Conservation (phyloP, 2,329 filamentous ascomycete species). For the Hypoxylon sp. region DNA sequence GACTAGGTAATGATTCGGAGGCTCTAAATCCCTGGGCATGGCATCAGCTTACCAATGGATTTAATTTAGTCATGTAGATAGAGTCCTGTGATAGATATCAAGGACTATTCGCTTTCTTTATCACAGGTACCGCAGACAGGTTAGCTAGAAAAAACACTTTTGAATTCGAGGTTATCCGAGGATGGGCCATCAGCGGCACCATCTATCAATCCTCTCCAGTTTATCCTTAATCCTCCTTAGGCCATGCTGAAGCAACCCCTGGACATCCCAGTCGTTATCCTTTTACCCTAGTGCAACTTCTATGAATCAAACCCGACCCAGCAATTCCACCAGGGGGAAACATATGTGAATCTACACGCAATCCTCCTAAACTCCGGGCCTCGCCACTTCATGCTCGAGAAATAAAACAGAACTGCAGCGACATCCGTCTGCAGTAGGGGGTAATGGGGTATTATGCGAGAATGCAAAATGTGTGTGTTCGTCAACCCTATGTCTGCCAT, state of each 20-base stretch:
- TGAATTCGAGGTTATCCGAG: constrained; percentile 27
- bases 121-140: neutral
- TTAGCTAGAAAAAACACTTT: constrained; percentile 34
- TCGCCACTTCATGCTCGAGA: constrained; percentile 33
- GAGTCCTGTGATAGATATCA: neutral
- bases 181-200: constrained; percentile 18
- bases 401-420: constrained; percentile 19
- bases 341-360: constrained; percentile 26
- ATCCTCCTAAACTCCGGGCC: constrained; percentile 42
- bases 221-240: constrained; percentile 40
- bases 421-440: constrained; percentile 16
- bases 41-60: neutral
- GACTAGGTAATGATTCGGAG: neutral
- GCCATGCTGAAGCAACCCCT: constrained; percentile 23
- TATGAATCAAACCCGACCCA: constrained; percentile 31
- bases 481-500: constrained; percentile 33
- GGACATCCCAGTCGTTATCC: constrained; percentile 20
- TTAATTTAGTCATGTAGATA: neutral
- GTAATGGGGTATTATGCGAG: constrained; percentile 46
- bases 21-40: neutral
- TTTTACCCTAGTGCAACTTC: constrained; percentile 34
- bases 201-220: constrained; percentile 17
- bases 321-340: constrained; percentile 23
- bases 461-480: constrained; percentile 31
- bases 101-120: neutral